These are phyloP conservation scores for Kluyveromyces marxianus DNA, from an alignment of 1,139 yeast genomes.

Conservation along the genomic window DNA sequence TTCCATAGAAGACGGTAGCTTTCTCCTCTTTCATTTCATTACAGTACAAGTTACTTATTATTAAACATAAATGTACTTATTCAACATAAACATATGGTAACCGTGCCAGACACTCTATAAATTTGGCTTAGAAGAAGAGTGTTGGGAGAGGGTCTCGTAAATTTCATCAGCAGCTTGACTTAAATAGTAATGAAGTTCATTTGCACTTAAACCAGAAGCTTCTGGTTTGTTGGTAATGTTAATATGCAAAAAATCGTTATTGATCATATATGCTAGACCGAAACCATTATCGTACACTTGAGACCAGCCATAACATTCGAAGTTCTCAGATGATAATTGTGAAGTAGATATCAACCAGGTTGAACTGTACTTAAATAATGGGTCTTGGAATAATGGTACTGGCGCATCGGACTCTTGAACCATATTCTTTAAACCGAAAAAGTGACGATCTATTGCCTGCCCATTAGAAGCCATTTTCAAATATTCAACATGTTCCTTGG, in stretches of 20 bases:
- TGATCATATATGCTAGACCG: conserved; percentile 91
- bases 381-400: conserved; percentile 72
- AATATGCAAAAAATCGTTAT: conserved; percentile 77
- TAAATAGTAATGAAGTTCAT: conserved; percentile 61
- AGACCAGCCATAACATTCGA: conserved; percentile 95
- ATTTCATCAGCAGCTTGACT: conserved; percentile 78
- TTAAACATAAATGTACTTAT: too few relatives aligned
- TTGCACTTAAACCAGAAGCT: conserved; percentile 56
- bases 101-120: conserved; percentile 9
- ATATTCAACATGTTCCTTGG: conserved; percentile 67
- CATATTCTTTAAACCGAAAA: conserved; percentile 80
- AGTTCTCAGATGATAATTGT: conserved; percentile 79
- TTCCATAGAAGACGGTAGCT: too few relatives aligned
- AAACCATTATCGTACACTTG: conserved; percentile 92
- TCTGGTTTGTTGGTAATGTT: conserved; percentile 75
- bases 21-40: too few relatives aligned
- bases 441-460: conserved; percentile 87
- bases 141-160: conserved; percentile 47
- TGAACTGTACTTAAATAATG: conserved; percentile 64
- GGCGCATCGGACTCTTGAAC: conserved; percentile 49
- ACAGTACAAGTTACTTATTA: too few relatives aligned
- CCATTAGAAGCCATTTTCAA: conserved; percentile 79
- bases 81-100: too few relatives aligned
- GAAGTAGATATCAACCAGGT: conserved; percentile 88
- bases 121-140: conserved; percentile 15